A percentile compares a stretch with the other conserved stretches of the same genome.
These are phyloP conservation scores for Fraxinus anomala DNA, from an alignment of 257 asterid genomes.

Conservation along the genomic window DNA sequence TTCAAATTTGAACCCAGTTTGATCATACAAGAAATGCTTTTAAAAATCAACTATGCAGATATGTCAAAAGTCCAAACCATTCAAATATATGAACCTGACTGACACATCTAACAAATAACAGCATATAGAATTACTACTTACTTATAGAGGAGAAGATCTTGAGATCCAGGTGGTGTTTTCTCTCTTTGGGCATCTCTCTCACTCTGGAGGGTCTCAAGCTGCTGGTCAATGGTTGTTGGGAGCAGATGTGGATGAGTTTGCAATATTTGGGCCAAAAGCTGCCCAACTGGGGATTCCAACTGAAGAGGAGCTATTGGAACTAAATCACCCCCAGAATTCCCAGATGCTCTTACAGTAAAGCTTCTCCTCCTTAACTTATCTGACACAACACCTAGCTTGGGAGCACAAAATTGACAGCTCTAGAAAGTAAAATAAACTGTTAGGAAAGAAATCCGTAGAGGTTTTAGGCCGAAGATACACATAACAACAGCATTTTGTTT, in stretches of 20 bases:
- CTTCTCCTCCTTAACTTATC: conserved; percentile 56
- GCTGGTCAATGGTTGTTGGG: conserved; percentile 77
- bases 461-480: background rate
- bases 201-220: conserved; percentile 83
- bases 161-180: conserved; percentile 49
- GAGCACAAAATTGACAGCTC: conserved; percentile 53
- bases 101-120: conserved; percentile 1
- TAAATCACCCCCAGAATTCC: conserved; percentile 51
- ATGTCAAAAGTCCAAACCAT: conserved; percentile 6
- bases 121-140: conserved; percentile 32
- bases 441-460: conserved; percentile 11
- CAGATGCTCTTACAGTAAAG: conserved; percentile 59
- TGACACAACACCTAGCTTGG: conserved; percentile 50
- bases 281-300: conserved; percentile 88
- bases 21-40: background rate
- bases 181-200: conserved; percentile 59
- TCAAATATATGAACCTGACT: background rate
- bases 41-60: background rate
- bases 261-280: conserved; percentile 64
- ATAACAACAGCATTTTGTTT: background rate
- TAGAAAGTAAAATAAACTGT: conserved; percentile 32
- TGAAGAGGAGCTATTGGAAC: conserved; percentile 73
- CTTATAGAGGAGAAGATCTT: conserved; percentile 76
- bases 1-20: background rate
- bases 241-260: conserved; percentile 82